Conservation (phyloP, 139 green algal species). For the Chlorella sp. region DNA sequence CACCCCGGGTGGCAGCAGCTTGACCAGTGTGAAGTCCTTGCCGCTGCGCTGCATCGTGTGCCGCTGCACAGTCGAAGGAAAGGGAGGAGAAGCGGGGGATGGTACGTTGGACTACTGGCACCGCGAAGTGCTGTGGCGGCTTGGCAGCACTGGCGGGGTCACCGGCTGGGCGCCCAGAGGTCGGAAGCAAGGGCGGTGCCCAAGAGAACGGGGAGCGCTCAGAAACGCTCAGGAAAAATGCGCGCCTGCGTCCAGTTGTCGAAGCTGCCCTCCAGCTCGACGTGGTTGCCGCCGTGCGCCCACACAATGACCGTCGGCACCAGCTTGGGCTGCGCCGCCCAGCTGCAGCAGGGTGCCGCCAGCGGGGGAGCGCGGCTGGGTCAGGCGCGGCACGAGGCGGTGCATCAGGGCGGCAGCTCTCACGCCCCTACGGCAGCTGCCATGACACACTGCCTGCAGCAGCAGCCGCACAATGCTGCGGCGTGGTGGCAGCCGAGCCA, state of each 20-base stretch:
- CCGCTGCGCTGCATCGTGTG: constrained; percentile 84
- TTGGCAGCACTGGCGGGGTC: too few relatives aligned
- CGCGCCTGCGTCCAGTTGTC: constrained; percentile 93
- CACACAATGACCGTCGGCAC: constrained; percentile 90
- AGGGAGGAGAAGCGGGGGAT: too few relatives aligned
- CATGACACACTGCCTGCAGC: too few relatives aligned
- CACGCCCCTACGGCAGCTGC: background rate
- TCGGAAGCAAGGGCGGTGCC: too few relatives aligned
- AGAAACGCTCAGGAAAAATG: too few relatives aligned
- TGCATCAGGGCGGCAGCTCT: background rate
- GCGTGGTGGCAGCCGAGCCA: too few relatives aligned
- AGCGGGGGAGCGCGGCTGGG: background rate
- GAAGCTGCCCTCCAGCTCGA: constrained; percentile 96
- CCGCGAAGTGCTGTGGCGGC: too few relatives aligned
- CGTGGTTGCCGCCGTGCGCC: constrained; percentile 87
- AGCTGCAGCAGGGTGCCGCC: background rate
- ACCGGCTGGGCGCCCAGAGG: too few relatives aligned
- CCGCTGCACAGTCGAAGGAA: background rate
- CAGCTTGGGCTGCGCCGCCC: constrained; percentile 78
- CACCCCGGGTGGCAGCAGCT: constrained; percentile 93
- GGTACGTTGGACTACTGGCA: too few relatives aligned
- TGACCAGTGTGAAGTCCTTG: constrained; percentile 97
- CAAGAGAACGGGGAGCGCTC: too few relatives aligned
- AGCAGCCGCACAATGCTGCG: too few relatives aligned
- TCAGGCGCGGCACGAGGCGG: background rate